Evolutionary conservation across 1,139 yeast species (phyloP), one percentile per base, ranked within the genome.

Genomic region (Diutina ranongensis): DNA sequence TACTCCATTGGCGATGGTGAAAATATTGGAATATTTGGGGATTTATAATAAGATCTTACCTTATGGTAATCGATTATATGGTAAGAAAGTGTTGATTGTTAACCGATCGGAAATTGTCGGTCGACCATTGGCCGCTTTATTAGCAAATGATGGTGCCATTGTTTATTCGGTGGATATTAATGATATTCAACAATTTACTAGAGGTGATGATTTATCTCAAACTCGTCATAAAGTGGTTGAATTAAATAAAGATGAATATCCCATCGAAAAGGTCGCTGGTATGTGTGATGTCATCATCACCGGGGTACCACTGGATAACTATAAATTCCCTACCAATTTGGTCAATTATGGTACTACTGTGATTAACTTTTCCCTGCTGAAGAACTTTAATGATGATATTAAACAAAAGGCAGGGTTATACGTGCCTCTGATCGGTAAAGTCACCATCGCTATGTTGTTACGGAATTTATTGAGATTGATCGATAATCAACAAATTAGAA

Each of bases 91-190:
- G 48, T 80, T 94, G 46, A 80, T 92, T 45, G 92, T 92, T 45
- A 92, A 92, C 65, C 74, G 98, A 56, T 83, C 95, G 10, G 98
- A 92, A 63, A 89, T 92, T 55, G 98, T 92, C 19, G 98, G 98
- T 5, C 78, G 98, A 54, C 98, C 98, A 1, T 69, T 92, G 51
- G 98, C 98, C 31, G 97, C 98, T 0, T 66, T 92, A 40, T 68
- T 94, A 53, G 98, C 98, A 22, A 92, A 92, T 56, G 98, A 92
- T 58, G 98, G 98, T 51, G 98, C 98, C 22, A 83, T 83, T 1
- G 98, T 92, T 1, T 92, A 84, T 61, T 88, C 97, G 1, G 89
- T 81, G 4, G 98, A 92, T 59, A 68, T 92, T 45, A 80, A 84
- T 55, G 86, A 88, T 51, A 80, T 87, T 50, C 97, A 92, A 62